Evolutionary conservation across 768 basidiomycete genomes (phyloP), one percentile per base, ranked within the genome.

Genomic region (Hypsizygus marmoreus): DNA sequence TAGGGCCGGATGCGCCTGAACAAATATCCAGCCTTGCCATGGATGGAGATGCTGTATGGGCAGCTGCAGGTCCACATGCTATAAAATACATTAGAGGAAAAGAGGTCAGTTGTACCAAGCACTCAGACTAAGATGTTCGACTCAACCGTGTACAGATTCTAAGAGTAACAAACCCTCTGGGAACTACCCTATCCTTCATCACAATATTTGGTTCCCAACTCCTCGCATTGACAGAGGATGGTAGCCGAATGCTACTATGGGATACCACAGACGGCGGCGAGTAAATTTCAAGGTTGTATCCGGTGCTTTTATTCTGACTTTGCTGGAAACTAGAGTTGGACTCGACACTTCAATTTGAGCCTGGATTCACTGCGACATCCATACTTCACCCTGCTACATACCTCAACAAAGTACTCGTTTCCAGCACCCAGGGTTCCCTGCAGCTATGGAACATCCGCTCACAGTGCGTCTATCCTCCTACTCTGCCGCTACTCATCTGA

Each of bases 401-500:
- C 66, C 66, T 99, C 40, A 98, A 99, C 73, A 99, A 99, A 70
- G 75, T 98, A 1, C 73, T 98, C 1, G 80, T 98, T 9, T 82
- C 86, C 3, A 90, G 91, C 56, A 77, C 71, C 45, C 77, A 94
- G 63, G 97, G 97, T 3, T 71, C 68, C 32, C 68, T 98, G 57
- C 90, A 97, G 49, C 67, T 99, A n/a, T 98, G 93, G 93, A 99
- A 98, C 65, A 82, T 92, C 51, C 77, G 84, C 6, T 86, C 93
- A 9, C 79, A 80, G 91, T 91, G 46, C 53, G 84, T 56, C 4
- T 48, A 42, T 41, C 32, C 19, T 17, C 34, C 36, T 23, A 19
- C 11, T 24, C 14, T 38, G 38, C 26, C 17, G 13, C 32, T 8
- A 23, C 29, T 8, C 12, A 2, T 17, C 36, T 20, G 30, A 26